Conservation (phyloP, 1,284 basidiomycete species). For the Microbotryum scabiosae region DNA sequence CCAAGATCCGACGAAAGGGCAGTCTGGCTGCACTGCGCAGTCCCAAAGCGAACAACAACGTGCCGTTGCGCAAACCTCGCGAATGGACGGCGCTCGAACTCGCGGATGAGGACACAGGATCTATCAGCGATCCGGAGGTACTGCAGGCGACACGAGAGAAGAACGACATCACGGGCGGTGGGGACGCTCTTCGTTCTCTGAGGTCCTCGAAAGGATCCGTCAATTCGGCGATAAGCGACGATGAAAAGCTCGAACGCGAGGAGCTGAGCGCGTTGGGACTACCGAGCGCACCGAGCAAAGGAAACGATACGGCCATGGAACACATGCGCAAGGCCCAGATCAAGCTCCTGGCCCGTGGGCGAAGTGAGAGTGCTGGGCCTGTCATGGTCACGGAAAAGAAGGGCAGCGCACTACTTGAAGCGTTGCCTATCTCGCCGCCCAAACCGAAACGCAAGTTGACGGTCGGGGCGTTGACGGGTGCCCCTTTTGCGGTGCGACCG, state of each 20-base stretch:
- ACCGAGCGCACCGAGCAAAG: slow-evolving; percentile 8
- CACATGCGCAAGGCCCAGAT: slow-evolving; percentile 22
- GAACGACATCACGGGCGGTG: background rate
- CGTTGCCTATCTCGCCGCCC: background rate
- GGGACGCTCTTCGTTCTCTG: slow-evolving; percentile 16
- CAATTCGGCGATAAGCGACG: slow-evolving; percentile 7
- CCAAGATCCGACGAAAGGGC: background rate
- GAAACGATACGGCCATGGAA: slow-evolving; percentile 11
- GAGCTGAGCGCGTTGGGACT: slow-evolving; percentile 8
- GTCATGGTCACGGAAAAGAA: slow-evolving; percentile 4
- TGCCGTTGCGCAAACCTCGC: background rate
- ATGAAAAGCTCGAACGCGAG: slow-evolving; percentile 8
- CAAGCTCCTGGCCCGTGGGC: slow-evolving; percentile 12
- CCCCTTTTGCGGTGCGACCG: slow-evolving; percentile 8
- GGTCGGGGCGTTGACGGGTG: background rate
- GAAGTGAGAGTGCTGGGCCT: background rate
- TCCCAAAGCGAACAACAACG: background rate
- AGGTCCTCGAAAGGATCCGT: slow-evolving; percentile 12
- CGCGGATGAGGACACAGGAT: background rate
- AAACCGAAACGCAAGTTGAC: background rate
- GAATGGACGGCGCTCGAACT: background rate
- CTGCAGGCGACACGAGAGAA: background rate
- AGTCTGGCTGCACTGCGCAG: slow-evolving; percentile 3
- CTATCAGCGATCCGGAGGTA: slow-evolving; percentile 12
- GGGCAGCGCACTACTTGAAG: too few species aligned